A percentile compares a stretch with the other conserved stretches of the same genome.
Evolutionary conservation across 805 yeast genomes (phyloP).

Genomic region (Peterozyma xylosa): DNA sequence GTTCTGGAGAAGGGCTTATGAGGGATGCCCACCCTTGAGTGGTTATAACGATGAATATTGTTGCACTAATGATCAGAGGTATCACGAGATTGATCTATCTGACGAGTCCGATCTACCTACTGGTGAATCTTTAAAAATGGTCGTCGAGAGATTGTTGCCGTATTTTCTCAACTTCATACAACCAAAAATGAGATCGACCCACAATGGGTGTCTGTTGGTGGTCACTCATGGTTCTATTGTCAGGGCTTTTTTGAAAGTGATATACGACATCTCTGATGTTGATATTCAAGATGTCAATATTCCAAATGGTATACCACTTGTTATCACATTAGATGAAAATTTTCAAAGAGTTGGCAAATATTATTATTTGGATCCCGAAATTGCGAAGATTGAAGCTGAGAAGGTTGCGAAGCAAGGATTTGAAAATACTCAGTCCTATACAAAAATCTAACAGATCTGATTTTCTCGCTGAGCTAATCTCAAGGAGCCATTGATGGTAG

Average conservation of each 20-base stretch:
- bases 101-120: constrained; percentile 49
- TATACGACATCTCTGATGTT: constrained; percentile 57
- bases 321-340: constrained; percentile 49
- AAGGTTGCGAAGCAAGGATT: constrained; percentile 75
- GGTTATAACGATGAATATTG: constrained; percentile 27
- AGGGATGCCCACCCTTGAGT: constrained; percentile 58
- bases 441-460: no score
- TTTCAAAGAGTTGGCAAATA: constrained; percentile 45
- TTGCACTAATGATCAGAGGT: constrained; percentile 4
- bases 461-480: no score
- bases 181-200: constrained; percentile 28
- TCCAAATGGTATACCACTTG: constrained; percentile 80
- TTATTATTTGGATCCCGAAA: constrained; percentile 73
- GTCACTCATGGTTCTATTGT: constrained; percentile 83
- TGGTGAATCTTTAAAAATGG: constrained; percentile 72
- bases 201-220: constrained; percentile 51
- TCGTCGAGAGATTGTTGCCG: constrained; percentile 57
- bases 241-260: constrained; percentile 63
- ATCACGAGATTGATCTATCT: constrained; percentile 22
- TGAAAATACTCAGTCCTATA: constrained; percentile 9
- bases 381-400: constrained; percentile 71
- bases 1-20: constrained; percentile 72
- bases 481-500: not conserved
- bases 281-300: constrained; percentile 70
- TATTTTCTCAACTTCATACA: constrained; percentile 48